Base-by-base conservation (phyloP, 805 yeast genomes). In the Yueomyces sinensis region DNA sequence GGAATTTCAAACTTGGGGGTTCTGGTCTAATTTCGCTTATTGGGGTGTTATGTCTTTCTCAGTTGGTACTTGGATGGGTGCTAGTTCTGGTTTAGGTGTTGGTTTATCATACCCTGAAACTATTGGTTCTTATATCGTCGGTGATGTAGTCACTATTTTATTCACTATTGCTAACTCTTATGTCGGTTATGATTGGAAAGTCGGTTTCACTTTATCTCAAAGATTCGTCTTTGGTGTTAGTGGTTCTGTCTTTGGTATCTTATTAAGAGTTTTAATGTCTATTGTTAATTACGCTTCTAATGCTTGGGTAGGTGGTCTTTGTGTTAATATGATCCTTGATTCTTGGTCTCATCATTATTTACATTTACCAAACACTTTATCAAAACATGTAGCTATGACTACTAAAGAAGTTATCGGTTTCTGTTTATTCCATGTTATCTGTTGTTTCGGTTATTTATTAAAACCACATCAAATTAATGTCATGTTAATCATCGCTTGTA, bases 111-210 rank as follows among this genome's bases (percentile, higher is more conserved):
- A 68, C 30, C 56, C 63, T 4, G 66, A 68, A 33, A 58, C 68
- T 6, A 61, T 71, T 47, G 66, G 68, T 9, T 58, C 63, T 16
- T 60, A 59, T 31, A 56, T 64, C 24, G 41, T 71, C n/a, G 74
- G 70, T 23, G 70, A 69, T 46, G 42, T 63, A 4, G 40, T 71
- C 13, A 66, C 71, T 13, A 52, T 65, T 29, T 14, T 56, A 4
- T 59, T 63, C 37, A 66, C 74, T 13, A 42, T 65, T 27, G 59
- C 67, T 11, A 68, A 68, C 44, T 63, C 70, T 15, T 60, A 56
- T 33, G 71, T 68, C 0, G 76, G 76, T 30, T 46, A 53, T 14
- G 62, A 66, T 32, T 70, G 64, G 56, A 73, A 68, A 46, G 61
- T 66, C 30, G 72, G 72, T 9, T 67, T 56, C 42, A 64, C 74